Conservation (phyloP, 1,284 basidiomycete genomes). For the Sanguinoderma infundibulare region DNA sequence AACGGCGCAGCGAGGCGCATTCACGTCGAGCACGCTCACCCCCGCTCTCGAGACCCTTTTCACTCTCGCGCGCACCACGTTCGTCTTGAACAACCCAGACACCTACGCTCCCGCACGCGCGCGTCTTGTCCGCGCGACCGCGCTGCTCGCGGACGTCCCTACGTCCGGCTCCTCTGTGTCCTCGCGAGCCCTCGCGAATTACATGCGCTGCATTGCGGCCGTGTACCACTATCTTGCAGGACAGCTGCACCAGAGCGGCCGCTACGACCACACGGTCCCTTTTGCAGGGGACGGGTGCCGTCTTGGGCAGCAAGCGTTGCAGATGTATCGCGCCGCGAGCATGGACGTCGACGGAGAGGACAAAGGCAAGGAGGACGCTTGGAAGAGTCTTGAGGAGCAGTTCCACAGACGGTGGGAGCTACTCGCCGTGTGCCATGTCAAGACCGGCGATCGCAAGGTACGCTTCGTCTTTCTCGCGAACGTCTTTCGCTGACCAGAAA, state of each 20-base stretch:
- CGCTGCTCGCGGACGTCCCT: conserved; percentile 11
- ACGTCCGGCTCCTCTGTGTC: background rate
- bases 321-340: conserved; percentile 13
- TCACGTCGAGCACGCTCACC: conserved; percentile 45
- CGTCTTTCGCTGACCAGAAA: background rate
- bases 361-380: conserved; percentile 50
- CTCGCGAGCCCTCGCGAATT: conserved; percentile 44
- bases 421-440: conserved; percentile 76
- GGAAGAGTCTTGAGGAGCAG: conserved; percentile 64
- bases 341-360: conserved; percentile 29
- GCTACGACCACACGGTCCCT: conserved; percentile 62
- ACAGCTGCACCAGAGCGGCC: conserved; percentile 61
- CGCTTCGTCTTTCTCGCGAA: conserved; percentile 17
- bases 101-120: conserved; percentile 54
- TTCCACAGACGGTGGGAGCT: conserved; percentile 77
- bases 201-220: conserved; percentile 67
- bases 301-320: conserved; percentile 53
- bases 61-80: conserved; percentile 53
- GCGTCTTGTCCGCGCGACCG: conserved; percentile 49
- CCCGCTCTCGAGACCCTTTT: conserved; percentile 66
- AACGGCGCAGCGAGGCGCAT: conserved; percentile 29
- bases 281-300: conserved; percentile 67
- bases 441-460: conserved; percentile 74
- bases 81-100: conserved; percentile 51
- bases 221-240: conserved; percentile 70